phyloP scores from a whole-genome alignment of 768 basidiomycete genomes.

The Suillus brevipes region DNA sequence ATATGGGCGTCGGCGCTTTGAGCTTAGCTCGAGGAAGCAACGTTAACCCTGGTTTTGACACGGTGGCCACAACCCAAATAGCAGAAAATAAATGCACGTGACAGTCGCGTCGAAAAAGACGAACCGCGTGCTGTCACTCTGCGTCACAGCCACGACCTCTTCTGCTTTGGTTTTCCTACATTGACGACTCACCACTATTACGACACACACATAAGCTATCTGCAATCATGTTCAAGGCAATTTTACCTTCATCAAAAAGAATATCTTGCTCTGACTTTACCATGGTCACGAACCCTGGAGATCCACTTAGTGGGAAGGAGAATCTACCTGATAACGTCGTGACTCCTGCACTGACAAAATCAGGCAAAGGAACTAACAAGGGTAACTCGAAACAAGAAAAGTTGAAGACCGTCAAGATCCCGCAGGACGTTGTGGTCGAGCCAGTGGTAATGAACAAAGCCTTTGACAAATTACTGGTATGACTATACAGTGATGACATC shows the following conservation, averaged over 20 bases:
- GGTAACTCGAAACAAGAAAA: conserved; percentile 40
- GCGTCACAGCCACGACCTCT: not conserved
- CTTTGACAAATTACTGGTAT: conserved; percentile 80
- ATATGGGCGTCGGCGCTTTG: conserved; percentile 4
- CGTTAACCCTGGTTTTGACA: not conserved
- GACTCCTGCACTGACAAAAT: conserved; percentile 32
- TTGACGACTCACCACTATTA: conserved; percentile 8
- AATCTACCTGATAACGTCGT: conserved; percentile 51
- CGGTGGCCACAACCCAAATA: conserved; percentile 10
- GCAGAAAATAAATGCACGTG: conserved; percentile 35
- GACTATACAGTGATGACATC: conserved; percentile 25
- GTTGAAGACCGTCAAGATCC: conserved; percentile 44
- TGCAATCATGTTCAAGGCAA: conserved; percentile 74
- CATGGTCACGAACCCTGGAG: conserved; percentile 58
- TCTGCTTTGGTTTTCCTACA: not conserved
- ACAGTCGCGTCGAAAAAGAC: conserved; percentile 30
- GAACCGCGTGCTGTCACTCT: conserved; percentile 32
- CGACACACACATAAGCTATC: conserved; percentile 5
- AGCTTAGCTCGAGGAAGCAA: not conserved
- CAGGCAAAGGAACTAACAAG: conserved; percentile 22
- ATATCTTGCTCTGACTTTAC: conserved; percentile 69
- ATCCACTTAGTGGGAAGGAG: conserved; percentile 62
- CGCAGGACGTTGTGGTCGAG: conserved; percentile 37
- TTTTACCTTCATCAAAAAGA: conserved; percentile 64
- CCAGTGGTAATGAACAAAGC: conserved; percentile 57